These are phyloP conservation scores for Elongisporangium senticosum DNA, from an alignment of 352 stramenopile species.

Conservation along the genomic window DNA sequence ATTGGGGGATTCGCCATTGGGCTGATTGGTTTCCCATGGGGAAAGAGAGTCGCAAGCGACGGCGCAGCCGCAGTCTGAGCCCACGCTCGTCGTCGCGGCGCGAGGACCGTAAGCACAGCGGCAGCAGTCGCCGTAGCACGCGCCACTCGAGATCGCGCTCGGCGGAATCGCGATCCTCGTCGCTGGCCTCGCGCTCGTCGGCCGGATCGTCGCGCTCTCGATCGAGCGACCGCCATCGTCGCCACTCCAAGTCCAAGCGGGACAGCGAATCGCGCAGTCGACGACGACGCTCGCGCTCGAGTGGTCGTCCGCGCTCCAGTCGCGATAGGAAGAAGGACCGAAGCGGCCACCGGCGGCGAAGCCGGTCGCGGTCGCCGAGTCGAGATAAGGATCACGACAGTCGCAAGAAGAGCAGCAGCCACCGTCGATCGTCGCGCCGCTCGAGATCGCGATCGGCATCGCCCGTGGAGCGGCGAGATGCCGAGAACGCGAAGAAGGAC, in stretches of 20 bases:
- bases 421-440: constrained; percentile 9
- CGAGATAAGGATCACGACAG: constrained; percentile 18
- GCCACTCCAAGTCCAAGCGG: constrained; percentile 16
- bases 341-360: constrained; percentile 2
- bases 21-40: neutral
- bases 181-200: constrained; percentile 13
- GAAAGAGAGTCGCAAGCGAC: constrained; percentile 19
- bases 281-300: constrained; percentile 1
- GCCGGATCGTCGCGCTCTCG: constrained; percentile 27
- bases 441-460: constrained; percentile 3
- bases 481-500: constrained; percentile 1
- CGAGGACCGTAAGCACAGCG: constrained; percentile 5
- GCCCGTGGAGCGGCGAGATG: neutral
- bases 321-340: constrained; percentile 12
- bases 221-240: constrained; percentile 30
- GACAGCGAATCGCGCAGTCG: constrained; percentile 2
- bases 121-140: constrained; percentile 12
- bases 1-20: neutral
- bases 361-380: constrained; percentile 5
- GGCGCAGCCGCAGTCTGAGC: constrained; percentile 16
- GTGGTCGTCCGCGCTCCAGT: constrained; percentile 7
- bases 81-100: constrained; percentile 9
- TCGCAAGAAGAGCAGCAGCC: constrained; percentile 11
- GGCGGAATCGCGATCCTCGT: constrained; percentile 17
- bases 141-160: constrained; percentile 11